phyloP scores from a whole-genome alignment of 129 eudicot genomes.

The Lactuca saligna region DNA sequence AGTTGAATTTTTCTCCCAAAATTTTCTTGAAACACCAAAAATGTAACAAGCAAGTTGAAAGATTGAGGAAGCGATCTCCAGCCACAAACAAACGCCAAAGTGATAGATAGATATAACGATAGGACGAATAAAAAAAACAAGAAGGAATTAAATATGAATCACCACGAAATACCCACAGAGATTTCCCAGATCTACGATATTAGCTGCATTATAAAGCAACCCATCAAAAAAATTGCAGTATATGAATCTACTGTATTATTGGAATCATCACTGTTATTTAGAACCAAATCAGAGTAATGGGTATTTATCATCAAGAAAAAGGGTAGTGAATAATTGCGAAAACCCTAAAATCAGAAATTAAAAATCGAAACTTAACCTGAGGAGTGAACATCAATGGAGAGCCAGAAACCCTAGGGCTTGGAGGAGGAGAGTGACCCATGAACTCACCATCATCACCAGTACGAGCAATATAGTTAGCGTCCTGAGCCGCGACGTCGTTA shows the following conservation, averaged over 20 bases:
- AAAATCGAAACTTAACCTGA: conserved; percentile 52
- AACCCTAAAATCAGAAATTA: conserved; percentile 1
- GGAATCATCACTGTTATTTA: not conserved
- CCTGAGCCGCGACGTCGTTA: conserved; percentile 44
- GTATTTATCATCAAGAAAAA: not conserved
- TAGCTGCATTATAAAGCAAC: conserved; percentile 15
- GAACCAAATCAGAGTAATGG: conserved; percentile 10
- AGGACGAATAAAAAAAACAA: not conserved
- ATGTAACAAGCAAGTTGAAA: not conserved
- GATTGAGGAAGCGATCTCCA: conserved; percentile 4
- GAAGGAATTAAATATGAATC: not conserved
- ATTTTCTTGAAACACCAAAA: not conserved
- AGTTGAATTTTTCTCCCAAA: not conserved
- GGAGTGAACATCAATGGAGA: conserved; percentile 97
- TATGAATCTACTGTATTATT: conserved; percentile 21
- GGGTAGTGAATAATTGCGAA: not conserved
- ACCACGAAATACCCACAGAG: conserved; percentile 2
- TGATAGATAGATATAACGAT: conserved; percentile 1
- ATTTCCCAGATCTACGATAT: conserved; percentile 26
- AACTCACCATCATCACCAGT: conserved; percentile 41
- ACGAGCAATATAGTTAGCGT: conserved; percentile 30
- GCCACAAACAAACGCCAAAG: conserved; percentile 3
- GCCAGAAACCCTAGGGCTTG: conserved; percentile 88
- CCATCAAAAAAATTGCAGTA: not conserved
- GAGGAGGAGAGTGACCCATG: conserved; percentile 87